Evolutionary conservation across 2,329 filamentous ascomycete genomes (phyloP), one percentile per base, ranked within the genome.

Genomic region (Bipolaris sorokiniana): DNA sequence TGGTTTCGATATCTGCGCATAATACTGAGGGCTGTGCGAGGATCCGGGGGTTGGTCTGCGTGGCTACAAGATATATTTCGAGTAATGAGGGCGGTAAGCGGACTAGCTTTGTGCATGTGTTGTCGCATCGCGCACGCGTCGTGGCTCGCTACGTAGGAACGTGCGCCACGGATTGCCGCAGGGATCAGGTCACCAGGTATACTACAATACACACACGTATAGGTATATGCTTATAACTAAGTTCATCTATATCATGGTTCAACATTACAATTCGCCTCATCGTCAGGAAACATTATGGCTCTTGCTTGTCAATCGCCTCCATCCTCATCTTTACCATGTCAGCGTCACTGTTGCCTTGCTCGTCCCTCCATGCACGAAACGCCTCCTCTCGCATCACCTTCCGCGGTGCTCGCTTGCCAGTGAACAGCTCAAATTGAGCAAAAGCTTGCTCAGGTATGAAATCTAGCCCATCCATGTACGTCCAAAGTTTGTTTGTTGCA

Each of bases 381-480:
- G 89, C 86, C 65, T 88, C 87, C 40, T 85, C 80, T 59, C 88
- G 83, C 90, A 94, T 93, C 36, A 90, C 74, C 42, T 85, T 79
- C 23, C 90, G 83, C 1, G 90, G 90, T 15, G 89, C 89, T 72
- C 88, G 84, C 45, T 89, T 81, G 0, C 90, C 90, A 0, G 90
- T 92, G 71, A 93, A 91, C 2, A 93, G 76, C 75, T 94, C 90
- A 68, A 93, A 94, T 67, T 93, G 90, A 1, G 90, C 90, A 75
- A 90, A 90, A 0, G 88, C 90, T 70, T 93, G 90, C 71, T 93
- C 90, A 0, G 89, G 89, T 13, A 94, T 76, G 45, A 92, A 82
- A 65, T 93, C 90, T 11, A 93, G 78, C 0, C 90, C 90, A 67
- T 92, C 89, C 74, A 92, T 85, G 16, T 90, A 82, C 0, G 92